phyloP scores from a whole-genome alignment of 352 stramenopile species.

The Globisporangium echinulatum region DNA sequence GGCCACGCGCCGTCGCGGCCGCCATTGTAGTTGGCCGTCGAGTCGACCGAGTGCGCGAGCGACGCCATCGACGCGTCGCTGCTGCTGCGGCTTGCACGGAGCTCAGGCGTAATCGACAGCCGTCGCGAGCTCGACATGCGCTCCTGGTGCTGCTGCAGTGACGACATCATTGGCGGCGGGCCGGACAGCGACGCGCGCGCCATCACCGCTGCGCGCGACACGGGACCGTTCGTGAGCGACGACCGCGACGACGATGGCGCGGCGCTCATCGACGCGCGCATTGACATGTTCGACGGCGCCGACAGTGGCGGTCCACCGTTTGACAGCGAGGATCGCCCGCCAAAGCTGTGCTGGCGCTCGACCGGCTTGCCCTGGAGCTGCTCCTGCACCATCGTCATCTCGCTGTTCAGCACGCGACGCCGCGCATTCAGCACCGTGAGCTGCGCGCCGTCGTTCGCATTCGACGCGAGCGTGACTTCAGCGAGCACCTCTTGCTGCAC shows the following conservation, averaged over 20 bases:
- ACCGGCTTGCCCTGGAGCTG: constrained; percentile 11
- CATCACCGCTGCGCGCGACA: not conserved
- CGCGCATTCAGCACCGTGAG: constrained; percentile 44
- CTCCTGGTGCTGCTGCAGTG: constrained; percentile 2
- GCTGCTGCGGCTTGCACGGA: constrained; percentile 30
- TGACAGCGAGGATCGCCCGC: too few relatives aligned
- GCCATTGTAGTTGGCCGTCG: constrained; percentile 23
- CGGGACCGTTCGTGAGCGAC: not conserved
- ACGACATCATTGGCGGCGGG: constrained; percentile 1
- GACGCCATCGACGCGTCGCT: constrained; percentile 54
- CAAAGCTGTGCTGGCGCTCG: too few relatives aligned
- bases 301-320: too few relatives aligned
- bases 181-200: constrained; percentile 6
- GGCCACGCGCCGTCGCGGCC: constrained; percentile 25
- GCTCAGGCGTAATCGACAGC: constrained; percentile 28
- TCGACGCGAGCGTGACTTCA: constrained; percentile 49
- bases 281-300: constrained; percentile 3
- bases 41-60: constrained; percentile 43
- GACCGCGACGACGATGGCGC: not conserved
- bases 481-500: constrained; percentile 58
- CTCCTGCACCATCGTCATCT: constrained; percentile 69
- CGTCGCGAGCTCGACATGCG: constrained; percentile 5
- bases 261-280: not conserved
- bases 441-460: constrained; percentile 40
- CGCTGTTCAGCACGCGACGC: constrained; percentile 60